Evolutionary conservation across 2,329 filamentous ascomycete species (phyloP), one percentile per base, ranked within the genome.

Genomic region (Colletotrichum aenigma): DNA sequence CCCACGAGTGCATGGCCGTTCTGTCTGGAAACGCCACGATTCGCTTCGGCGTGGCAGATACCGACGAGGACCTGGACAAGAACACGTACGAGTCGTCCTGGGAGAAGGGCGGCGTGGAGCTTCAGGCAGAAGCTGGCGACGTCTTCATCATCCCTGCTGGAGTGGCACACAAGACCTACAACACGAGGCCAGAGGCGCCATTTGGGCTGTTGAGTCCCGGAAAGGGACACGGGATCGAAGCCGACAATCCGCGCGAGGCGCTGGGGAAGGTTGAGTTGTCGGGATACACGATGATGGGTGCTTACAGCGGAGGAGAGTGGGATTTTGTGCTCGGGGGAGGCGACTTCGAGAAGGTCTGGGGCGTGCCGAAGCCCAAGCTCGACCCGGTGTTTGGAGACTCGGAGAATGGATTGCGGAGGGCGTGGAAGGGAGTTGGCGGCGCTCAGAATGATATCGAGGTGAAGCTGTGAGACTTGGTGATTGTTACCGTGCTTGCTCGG

Each of bases 81-180:
- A 86, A 82, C 64, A 88, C 86, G 0, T 80, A 85, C 66, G 87
- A 85, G 18, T 67, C 77, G 0, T 82, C 77, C 0, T 83, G 82
- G 30, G 89, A 92, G 76, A 79, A 84, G 0, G 89, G 88, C 0
- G 90, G 89, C 0, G 71, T 92, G 0, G 85, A 88, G 62, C 68
- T 92, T 1, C 74, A 86, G 5, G 91, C 88, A 0, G 77, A 83
- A 1, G 82, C 86, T 0, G 91, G 91, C 2, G 91, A 93, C 77
- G 89, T 92, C 0, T 92, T 93, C 76, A 82, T 92, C 18, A 84
- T 92, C 4, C 91, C 91, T 0, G 89, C 89, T 0, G 90, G 90
- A 0, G 85, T 89, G 2, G 86, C 89, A 12, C 90, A 92, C 78
- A 91, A 91, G 81, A 90, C 89, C 0, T 86, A 86, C 76, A 78